Percentiles rank a stretch among this genome's conserved stretches.
Evolutionary conservation across 129 eudicot species (phyloP).

Genomic region (carrot (Daucus carota)): DH1_v3.0 NC_030386.2:30010001-30010500

Average conservation of each 20-base stretch:
- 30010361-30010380: neutral
- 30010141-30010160: constrained; percentile 22
- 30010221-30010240: constrained; percentile 20
- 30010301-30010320: neutral
- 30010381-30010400: neutral
- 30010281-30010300: constrained; percentile 16
- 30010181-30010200: constrained; percentile 23
- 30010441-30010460: neutral
- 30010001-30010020: constrained; percentile 30
- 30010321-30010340: neutral
- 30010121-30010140: constrained; percentile 32
- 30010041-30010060: constrained; percentile 24
- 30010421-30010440: neutral
- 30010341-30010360: neutral
- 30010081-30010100: constrained; percentile 18
- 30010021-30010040: constrained; percentile 36
- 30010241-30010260: constrained; percentile 24
- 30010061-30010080: constrained; percentile 33
- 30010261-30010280: constrained; percentile 13
- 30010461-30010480: neutral
- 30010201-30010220: constrained; percentile 21
- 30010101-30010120: constrained; percentile 27
- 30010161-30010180: constrained; percentile 28
- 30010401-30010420: neutral
- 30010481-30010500: neutral